Evolutionary conservation across 805 yeast genomes (phyloP).

Genomic region (Candida oleophila): DNA sequence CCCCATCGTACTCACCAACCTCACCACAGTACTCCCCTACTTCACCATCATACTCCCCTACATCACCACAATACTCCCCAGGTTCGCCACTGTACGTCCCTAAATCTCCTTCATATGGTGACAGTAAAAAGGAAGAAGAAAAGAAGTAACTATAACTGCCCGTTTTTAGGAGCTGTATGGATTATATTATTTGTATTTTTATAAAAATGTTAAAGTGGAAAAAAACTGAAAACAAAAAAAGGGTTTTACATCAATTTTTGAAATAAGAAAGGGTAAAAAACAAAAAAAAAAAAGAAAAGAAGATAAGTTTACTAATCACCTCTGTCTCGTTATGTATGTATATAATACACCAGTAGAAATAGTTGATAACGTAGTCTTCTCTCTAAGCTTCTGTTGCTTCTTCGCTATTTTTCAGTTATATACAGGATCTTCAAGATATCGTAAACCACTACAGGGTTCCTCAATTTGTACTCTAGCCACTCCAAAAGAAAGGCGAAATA

Average conservation of each 20-base stretch:
- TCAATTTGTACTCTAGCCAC: no score
- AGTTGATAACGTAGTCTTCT: background rate
- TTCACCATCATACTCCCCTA: constrained; percentile 45
- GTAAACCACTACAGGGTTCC: no score
- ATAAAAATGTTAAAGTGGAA: background rate
- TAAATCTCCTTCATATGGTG: constrained; percentile 30
- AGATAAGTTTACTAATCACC: background rate
- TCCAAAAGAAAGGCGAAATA: no score
- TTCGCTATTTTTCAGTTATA: background rate
- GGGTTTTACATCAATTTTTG: background rate
- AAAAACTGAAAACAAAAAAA: background rate
- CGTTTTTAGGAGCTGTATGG: background rate
- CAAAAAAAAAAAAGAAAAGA: background rate
- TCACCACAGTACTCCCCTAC: constrained; percentile 47
- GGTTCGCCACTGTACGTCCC: constrained; percentile 41
- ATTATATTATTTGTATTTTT: constrained; percentile 1
- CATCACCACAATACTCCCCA: constrained; percentile 47
- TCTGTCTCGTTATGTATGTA: background rate
- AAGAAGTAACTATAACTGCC: background rate
- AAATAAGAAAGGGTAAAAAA: background rate
- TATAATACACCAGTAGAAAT: background rate
- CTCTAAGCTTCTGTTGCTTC: background rate
- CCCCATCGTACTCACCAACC: constrained; percentile 47
- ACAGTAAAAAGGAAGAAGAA: constrained; percentile 4
- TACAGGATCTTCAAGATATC: no score